Evolutionary conservation across 148 eudicot species (phyloP).

Genomic region (Amaranthus palmeri): DNA sequence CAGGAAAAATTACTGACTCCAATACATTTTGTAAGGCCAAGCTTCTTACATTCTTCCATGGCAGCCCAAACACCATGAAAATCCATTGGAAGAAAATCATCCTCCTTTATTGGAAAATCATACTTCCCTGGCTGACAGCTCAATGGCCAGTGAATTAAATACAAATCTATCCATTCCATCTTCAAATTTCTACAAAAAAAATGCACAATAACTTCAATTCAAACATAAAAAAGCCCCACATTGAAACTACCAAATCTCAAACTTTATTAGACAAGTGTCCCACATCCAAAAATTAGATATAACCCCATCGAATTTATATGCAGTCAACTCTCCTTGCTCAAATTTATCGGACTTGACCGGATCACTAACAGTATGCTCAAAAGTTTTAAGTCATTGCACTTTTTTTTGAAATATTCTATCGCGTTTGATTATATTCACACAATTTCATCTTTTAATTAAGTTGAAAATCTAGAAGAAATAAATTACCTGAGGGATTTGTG

Average conservation of each 20-base stretch:
- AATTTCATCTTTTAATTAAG: too few relatives aligned
- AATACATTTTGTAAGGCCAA: constrained; percentile 64
- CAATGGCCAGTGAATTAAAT: constrained; percentile 66
- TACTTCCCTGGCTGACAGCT: constrained; percentile 32
- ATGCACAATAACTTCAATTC: background rate
- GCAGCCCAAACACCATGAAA: constrained; percentile 56
- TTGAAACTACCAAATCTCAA: too few relatives aligned
- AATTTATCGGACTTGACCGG: background rate
- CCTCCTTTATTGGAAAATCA: constrained; percentile 39
- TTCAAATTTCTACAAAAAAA: constrained; percentile 46
- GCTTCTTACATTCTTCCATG: constrained; percentile 66
- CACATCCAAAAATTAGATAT: too few relatives aligned
- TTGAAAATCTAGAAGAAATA: too few relatives aligned
- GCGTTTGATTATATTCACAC: too few relatives aligned
- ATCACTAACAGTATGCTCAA: too few relatives aligned
- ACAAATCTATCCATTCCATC: constrained; percentile 63
- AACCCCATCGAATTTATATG: too few relatives aligned
- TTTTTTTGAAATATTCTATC: too few relatives aligned
- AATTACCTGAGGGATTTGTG: constrained; percentile 39
- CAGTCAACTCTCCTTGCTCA: too few relatives aligned
- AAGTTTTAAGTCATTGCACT: too few relatives aligned
- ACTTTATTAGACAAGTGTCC: too few relatives aligned
- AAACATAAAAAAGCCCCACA: too few relatives aligned
- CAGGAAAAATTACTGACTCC: constrained; percentile 78
- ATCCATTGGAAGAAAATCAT: constrained; percentile 46